These are phyloP conservation scores for Aureobasidium sp. DNA, from an alignment of 2,329 filamentous ascomycete species.

Conservation along the genomic window DNA sequence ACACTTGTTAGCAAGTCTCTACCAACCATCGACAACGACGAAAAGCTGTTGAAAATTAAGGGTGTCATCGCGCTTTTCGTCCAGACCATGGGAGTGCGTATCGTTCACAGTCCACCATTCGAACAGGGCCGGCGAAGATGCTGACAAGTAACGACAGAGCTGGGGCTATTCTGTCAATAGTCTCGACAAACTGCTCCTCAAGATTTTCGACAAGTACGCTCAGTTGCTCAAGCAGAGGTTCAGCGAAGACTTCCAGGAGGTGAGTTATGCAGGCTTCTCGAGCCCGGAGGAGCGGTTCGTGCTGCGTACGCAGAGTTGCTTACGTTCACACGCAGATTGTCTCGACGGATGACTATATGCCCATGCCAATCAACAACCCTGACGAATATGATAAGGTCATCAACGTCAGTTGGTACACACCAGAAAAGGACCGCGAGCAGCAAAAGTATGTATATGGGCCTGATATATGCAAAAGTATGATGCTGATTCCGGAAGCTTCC, in stretches of 20 bases:
- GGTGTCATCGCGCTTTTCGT: constrained; percentile 89
- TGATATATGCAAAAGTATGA: constrained; percentile 13
- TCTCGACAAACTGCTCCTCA: constrained; percentile 79
- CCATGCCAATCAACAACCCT: constrained; percentile 85
- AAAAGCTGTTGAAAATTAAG: constrained; percentile 89
- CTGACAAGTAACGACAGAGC: constrained; percentile 47
- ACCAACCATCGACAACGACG: constrained; percentile 74
- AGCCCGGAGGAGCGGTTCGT: constrained; percentile 1
- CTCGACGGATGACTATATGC: constrained; percentile 98
- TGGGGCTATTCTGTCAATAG: constrained; percentile 82
- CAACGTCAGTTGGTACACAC: constrained; percentile 91
- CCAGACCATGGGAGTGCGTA: constrained; percentile 85
- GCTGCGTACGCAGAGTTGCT: neutral
- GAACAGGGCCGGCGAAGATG: neutral
- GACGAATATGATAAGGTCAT: constrained; percentile 96
- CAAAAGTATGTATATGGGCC: constrained; percentile 52
- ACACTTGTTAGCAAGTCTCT: constrained; percentile 73
- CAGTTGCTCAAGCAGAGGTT: constrained; percentile 85
- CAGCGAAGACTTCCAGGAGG: constrained; percentile 92
- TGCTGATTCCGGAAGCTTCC: constrained; percentile 51
- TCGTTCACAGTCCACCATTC: neutral
- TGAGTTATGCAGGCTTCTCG: constrained; percentile 28
- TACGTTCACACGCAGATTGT: constrained; percentile 44
- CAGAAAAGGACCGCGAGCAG: constrained; percentile 68
- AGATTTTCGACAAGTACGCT: constrained; percentile 87